Evolutionary conservation across 176 grass and related monocot species (phyloP), one percentile per base, ranked within the genome.

Genomic region (Cocos nucifera): DNA sequence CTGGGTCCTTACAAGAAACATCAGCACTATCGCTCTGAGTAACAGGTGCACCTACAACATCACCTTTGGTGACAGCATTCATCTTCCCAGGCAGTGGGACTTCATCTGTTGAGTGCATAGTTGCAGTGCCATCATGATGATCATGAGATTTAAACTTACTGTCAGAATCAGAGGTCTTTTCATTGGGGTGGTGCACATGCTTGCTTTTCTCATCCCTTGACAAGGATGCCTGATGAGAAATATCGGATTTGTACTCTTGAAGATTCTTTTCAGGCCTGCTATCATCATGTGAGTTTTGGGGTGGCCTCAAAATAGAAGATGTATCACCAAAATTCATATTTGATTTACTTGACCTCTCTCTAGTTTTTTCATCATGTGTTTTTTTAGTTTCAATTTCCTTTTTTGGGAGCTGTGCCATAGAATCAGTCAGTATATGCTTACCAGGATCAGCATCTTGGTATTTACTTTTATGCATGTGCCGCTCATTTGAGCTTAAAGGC

Each of bases 11-110:
- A 30, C 28, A 30, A 30, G 28, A 6, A 30, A 30, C 28, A 30
- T 73, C 58, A 52, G 19, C 14, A 35, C 51, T 44, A 63, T 54
- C 18, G 23, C 17, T 48, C 70, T 55, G 59, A 63, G 19, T 5
- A 19, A 39, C 54, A 28, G 26, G 26, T 5, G 62, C 65, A 49
- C 54, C 67, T 64, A 64, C 59, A 26, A 75, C 54, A 75, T 65
- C 74, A 50, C 59, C 61, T 32, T 70, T 75, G 32, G 81, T 79
- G 66, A 67, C 25, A 49, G 53, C 74, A 49, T 52, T 81, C 60
- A 19, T 18, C 60, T 58, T 56, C 5, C 69, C 68, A 53, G 22
- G 28, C 54, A 66, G 66, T 79, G 22, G 50, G 57, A n/a, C 59
- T 28, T 32, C 55, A 69, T 29, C 65, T 74, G 27, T 32, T 15